Evolutionary conservation across 1,139 yeast genomes (phyloP), one percentile per base, ranked within the genome.

Genomic region (Sugiyamaella sp.): DNA sequence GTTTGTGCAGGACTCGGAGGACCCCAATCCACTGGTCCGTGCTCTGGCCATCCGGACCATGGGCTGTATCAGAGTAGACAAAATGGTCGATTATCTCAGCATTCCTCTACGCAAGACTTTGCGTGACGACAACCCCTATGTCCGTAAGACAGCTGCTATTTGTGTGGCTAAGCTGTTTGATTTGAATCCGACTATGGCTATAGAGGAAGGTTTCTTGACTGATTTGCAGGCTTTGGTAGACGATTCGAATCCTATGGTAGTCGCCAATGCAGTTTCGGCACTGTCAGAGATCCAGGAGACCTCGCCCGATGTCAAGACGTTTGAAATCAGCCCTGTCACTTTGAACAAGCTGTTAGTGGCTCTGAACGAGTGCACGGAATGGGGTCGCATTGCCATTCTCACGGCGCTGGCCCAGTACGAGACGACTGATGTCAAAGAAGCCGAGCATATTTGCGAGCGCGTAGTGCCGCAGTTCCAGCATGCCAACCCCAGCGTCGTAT

Each of bases 1-100:
- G 1, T 95, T 95, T 78, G 97, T 95, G 25, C 76, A 73, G 62
- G 99, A 95, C 71, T 85, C 97, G 1, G 96, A 89, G 68, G 99
- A 93, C 68, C 96, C 97, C 44, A 95, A 95, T 67, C 99, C 99
- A 1, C 78, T 95, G 66, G 91, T 95, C 29, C 79, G 99, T 55
- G 97, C 99, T 0, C 80, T 95, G 71, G 98, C 99, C 0, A 91
- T 95, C 57, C 81, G 99, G 66, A 95, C 99, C 10, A 95, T 95
- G 99, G 98, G 99, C 1, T 93, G 98, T 74, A 90, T 95, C 52
- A 76, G 99, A 46, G 99, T 95, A 24, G 95, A 88, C 65, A 90
- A 87, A 71, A 91, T 95, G 84, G 89, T 90, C 42, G 98, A 91
- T 68, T 93, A 95, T 68, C 84, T 95, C 83, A 95, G 90, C 60